Evolutionary conservation across 345 rosid genomes (phyloP).

Genomic region (Crucihimalaya himalaica): DNA sequence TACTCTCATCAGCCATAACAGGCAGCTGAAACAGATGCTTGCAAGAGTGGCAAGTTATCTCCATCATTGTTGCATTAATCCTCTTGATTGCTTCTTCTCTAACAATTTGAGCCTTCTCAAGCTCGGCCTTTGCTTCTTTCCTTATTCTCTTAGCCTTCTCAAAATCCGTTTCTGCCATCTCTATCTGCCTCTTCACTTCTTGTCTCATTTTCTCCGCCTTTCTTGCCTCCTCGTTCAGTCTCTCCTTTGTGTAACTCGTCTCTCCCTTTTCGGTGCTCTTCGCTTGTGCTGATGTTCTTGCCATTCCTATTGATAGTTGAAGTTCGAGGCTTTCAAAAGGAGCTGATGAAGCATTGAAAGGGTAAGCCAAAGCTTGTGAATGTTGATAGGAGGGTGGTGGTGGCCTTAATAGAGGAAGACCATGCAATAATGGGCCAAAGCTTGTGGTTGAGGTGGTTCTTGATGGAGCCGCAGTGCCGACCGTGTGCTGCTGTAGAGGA

Average conservation of each 20-base stretch:
- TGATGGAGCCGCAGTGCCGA: conserved; percentile 46
- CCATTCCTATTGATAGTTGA: conserved; percentile 44
- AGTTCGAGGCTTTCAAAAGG: conserved; percentile 29
- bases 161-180: conserved; percentile 78
- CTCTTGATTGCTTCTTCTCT: conserved; percentile 68
- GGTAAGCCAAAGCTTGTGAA: conserved; percentile 31
- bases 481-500: conserved; percentile 45
- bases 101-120: conserved; percentile 63
- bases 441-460: conserved; percentile 64
- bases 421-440: conserved; percentile 45
- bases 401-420: conserved; percentile 48
- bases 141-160: conserved; percentile 76
- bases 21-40: conserved; percentile 59
- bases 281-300: conserved; percentile 26
- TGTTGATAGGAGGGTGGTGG: conserved; percentile 39
- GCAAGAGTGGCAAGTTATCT: conserved; percentile 82
- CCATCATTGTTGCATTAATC: conserved; percentile 59
- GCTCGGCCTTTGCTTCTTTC: conserved; percentile 77
- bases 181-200: conserved; percentile 67
- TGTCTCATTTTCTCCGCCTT: conserved; percentile 69
- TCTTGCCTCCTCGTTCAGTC: conserved; percentile 48
- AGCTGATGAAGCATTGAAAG: conserved; percentile 20
- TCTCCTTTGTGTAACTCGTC: conserved; percentile 40
- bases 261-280: conserved; percentile 35
- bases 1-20: conserved; percentile 32